Percentiles rank a stretch among this genome's conserved stretches.
These are phyloP conservation scores for Elsinoe perseae DNA, from an alignment of 2,329 filamentous ascomycete genomes.

Conservation along the genomic window DNA sequence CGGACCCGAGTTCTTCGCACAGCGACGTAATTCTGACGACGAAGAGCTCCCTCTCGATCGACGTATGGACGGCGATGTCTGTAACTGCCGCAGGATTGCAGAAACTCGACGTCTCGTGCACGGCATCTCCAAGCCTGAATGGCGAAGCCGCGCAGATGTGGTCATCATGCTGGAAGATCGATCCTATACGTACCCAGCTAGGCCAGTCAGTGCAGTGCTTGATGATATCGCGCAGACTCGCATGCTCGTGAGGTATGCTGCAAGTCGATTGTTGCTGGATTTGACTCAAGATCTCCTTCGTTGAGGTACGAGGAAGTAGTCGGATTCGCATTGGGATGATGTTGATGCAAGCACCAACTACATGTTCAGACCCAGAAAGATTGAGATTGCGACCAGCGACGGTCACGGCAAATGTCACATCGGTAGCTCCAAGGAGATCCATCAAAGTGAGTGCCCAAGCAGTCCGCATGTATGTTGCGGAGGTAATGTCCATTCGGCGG, in stretches of 20 bases:
- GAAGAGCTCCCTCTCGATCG: not conserved
- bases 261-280: conserved; percentile 33
- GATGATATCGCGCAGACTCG: conserved; percentile 33
- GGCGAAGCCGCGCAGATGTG: not conserved
- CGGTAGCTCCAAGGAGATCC: conserved; percentile 41
- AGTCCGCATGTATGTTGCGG: conserved; percentile 44
- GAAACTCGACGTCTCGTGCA: not conserved
- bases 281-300: conserved; percentile 28
- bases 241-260: conserved; percentile 30
- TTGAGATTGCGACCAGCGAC: conserved; percentile 57
- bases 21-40: not conserved
- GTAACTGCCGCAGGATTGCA: not conserved
- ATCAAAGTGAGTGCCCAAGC: conserved; percentile 52
- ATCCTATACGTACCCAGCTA: not conserved
- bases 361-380: conserved; percentile 47
- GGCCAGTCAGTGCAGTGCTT: conserved; percentile 25
- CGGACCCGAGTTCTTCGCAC: not conserved
- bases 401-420: conserved; percentile 56
- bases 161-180: conserved; percentile 7
- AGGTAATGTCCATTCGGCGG: conserved; percentile 23
- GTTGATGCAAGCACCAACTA: conserved; percentile 60
- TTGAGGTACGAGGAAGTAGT: conserved; percentile 43
- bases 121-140: not conserved
- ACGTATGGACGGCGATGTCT: not conserved
- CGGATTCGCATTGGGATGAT: conserved; percentile 56